Evolutionary conservation across 495 filamentous ascomycete species (phyloP).

Genomic region (Lineolata rhizophorae): DNA sequence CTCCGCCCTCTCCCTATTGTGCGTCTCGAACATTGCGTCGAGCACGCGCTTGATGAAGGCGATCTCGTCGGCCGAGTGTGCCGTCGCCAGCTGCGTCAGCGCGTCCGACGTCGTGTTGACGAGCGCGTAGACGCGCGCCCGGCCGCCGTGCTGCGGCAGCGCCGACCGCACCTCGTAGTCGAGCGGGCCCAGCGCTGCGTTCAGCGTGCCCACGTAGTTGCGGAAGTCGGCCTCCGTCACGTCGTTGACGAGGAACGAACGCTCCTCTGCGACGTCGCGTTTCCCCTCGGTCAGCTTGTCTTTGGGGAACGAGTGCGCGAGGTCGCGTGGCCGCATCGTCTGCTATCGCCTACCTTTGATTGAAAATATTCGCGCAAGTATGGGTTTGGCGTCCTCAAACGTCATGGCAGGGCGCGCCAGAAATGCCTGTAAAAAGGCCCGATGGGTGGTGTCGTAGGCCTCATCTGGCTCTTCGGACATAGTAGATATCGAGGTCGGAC

Average conservation of each 20-base stretch:
- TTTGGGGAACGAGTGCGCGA: conserved; percentile 1
- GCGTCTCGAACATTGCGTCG: conserved; percentile 75
- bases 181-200: conserved; percentile 48
- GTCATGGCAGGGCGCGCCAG: conserved; percentile 58
- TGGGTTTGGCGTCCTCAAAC: conserved; percentile 42
- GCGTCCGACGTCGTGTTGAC: conserved; percentile 78
- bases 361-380: conserved; percentile 57
- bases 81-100: conserved; percentile 71
- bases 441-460: conserved; percentile 41
- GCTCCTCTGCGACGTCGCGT: conserved; percentile 20
- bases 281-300: conserved; percentile 1
- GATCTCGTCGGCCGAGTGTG: conserved; percentile 62
- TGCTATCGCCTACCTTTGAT: conserved; percentile 26
- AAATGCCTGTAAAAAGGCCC: conserved; percentile 86
- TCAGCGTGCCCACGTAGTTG: conserved; percentile 44
- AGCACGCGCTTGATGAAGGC: conserved; percentile 72
- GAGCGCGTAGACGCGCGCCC: conserved; percentile 35
- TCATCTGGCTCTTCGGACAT: not conserved
- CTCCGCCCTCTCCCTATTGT: conserved; percentile 45
- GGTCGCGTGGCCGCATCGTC: conserved; percentile 2
- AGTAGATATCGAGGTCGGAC: not conserved
- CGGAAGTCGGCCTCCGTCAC: conserved; percentile 47
- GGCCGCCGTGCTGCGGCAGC: conserved; percentile 29
- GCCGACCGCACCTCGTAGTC: conserved; percentile 71
- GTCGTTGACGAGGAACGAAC: conserved; percentile 26